A percentile compares a stretch with the other conserved stretches of the same genome.
Evolutionary conservation across 257 asterid genomes (phyloP).

Genomic region (Ocimum tenuiflorum): DNA sequence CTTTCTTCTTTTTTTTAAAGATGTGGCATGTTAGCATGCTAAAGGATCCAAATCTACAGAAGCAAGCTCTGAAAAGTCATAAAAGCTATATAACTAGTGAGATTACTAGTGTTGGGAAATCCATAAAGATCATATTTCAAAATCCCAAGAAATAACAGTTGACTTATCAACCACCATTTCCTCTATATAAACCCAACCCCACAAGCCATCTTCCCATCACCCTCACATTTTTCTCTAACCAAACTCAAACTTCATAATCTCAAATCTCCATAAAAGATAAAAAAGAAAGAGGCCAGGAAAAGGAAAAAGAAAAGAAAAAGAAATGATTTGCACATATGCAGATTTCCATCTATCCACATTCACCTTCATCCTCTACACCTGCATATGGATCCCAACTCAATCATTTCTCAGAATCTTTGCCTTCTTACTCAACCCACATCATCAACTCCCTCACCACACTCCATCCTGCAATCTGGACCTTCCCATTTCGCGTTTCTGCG

Average conservation of each 20-base stretch:
- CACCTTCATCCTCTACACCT: conserved; percentile 30
- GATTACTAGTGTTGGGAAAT: neutral
- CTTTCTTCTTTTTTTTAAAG: no score
- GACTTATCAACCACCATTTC: conserved; percentile 26
- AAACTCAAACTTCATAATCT: conserved; percentile 2
- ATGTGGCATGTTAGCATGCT: no score
- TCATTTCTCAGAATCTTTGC: conserved; percentile 7
- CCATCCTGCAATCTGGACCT: conserved; percentile 22
- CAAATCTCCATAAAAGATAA: no score
- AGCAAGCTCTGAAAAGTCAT: neutral
- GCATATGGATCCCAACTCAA: conserved; percentile 33
- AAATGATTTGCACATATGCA: conserved; percentile 34
- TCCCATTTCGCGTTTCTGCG: conserved; percentile 13
- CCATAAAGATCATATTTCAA: conserved; percentile 12
- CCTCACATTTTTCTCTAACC: neutral
- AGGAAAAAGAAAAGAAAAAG: neutral
- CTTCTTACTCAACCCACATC: conserved; percentile 25
- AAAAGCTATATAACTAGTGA: neutral
- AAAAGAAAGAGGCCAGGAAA: no score
- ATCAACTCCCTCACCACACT: conserved; percentile 7
- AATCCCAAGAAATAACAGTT: conserved; percentile 28
- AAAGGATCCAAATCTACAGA: no score
- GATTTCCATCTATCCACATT: conserved; percentile 28
- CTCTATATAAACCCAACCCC: conserved; percentile 7
- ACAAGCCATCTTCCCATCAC: conserved; percentile 8